phyloP scores from a whole-genome alignment of 2,329 filamentous ascomycete genomes.

The Purpureocillium lavendulum region DNA sequence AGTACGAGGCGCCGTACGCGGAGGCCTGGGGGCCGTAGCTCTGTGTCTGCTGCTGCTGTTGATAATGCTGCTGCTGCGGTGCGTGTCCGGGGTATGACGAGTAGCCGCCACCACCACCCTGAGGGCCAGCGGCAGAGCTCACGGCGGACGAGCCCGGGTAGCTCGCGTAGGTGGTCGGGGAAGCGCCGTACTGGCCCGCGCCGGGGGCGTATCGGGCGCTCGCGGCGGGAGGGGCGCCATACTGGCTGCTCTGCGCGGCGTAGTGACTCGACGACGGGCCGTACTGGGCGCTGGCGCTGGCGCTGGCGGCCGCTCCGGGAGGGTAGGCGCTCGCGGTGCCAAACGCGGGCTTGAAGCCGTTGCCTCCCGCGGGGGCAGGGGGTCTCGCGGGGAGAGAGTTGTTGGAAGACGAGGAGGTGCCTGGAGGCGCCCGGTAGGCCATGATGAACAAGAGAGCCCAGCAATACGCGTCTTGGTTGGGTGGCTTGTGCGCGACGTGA shows the following conservation, averaged over 20 bases:
- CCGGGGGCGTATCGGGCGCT: too few relatives aligned
- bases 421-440: conserved; percentile 83
- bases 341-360: conserved; percentile 43
- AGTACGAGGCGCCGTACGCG: conserved; percentile 32
- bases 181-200: conserved; percentile 1
- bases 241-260: not conserved
- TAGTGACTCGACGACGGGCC: not conserved
- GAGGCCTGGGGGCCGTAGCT: conserved; percentile 17
- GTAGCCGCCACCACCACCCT: conserved; percentile 6
- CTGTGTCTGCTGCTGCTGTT: conserved; percentile 18
- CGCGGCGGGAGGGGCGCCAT: not conserved
- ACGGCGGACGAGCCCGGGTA: conserved; percentile 25
- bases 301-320: not conserved
- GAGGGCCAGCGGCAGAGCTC: conserved; percentile 16
- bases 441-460: conserved; percentile 56
- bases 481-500: not conserved
- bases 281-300: not conserved
- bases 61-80: conserved; percentile 11
- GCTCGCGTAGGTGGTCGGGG: conserved; percentile 11
- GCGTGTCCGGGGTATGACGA: conserved; percentile 14
- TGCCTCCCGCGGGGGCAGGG: conserved; percentile 41
- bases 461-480: conserved; percentile 1
- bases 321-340: conserved; percentile 4
- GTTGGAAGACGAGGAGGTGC: conserved; percentile 23
- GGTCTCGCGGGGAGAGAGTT: conserved; percentile 65